These are phyloP conservation scores for Ceratobasidium sp. DNA, from an alignment of 1,284 basidiomycete species.

Conservation along the genomic window DNA sequence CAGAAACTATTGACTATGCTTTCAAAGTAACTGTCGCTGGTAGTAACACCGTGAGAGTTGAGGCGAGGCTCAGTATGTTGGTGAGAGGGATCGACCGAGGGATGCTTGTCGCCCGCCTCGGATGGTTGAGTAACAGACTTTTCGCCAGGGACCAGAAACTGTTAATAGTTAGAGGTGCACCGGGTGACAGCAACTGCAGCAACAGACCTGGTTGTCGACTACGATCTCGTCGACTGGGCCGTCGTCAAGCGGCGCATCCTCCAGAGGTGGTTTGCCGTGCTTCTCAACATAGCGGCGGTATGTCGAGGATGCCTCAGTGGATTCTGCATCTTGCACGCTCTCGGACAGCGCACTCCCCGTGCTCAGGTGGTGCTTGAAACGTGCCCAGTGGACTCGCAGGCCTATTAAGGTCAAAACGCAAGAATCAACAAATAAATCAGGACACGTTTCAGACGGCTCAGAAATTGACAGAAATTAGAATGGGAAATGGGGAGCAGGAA, in stretches of 20 bases:
- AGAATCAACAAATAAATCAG: neutral
- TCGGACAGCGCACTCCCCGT: slow-evolving; percentile 60
- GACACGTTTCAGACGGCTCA: neutral
- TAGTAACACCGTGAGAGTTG: slow-evolving; percentile 22
- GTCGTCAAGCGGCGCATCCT: slow-evolving; percentile 50
- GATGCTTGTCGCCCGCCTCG: slow-evolving; percentile 52
- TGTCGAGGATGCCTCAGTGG: slow-evolving; percentile 31
- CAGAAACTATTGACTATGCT: slow-evolving; percentile 26
- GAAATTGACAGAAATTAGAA: neutral
- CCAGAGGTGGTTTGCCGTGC: slow-evolving; percentile 3
- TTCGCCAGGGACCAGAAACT: slow-evolving; percentile 41
- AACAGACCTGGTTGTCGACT: slow-evolving; percentile 65
- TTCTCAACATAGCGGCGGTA: slow-evolving; percentile 41
- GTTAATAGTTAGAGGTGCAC: neutral
- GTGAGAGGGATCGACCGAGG: slow-evolving; percentile 52
- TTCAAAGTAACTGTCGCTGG: slow-evolving; percentile 36
- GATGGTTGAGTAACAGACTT: slow-evolving; percentile 49
- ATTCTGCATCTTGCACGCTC: slow-evolving; percentile 18
- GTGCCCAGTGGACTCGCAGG: slow-evolving; percentile 59
- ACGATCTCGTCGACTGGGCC: slow-evolving; percentile 69
- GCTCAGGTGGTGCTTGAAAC: slow-evolving; percentile 60
- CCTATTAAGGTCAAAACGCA: neutral
- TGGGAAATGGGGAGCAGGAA: neutral
- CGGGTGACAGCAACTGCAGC: slow-evolving; percentile 1
- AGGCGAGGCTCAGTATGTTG: slow-evolving; percentile 31